Evolutionary conservation across 352 stramenopile species (phyloP).

Genomic region (Nothophytophthora sp.): DNA sequence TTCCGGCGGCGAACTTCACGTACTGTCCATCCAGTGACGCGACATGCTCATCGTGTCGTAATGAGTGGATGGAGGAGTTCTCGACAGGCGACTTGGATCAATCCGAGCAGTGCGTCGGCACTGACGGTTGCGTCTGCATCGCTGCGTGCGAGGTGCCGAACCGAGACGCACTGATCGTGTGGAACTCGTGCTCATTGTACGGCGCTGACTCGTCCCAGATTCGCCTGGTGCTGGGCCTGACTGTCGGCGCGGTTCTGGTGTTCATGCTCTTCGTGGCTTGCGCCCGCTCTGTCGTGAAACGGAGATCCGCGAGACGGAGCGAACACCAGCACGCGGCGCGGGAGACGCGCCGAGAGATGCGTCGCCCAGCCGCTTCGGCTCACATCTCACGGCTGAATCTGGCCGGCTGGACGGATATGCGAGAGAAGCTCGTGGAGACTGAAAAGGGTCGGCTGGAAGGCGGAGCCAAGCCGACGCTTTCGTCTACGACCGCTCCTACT

Average conservation of each 20-base stretch:
- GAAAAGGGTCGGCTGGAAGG: slow-evolving; percentile 16
- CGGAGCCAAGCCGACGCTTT: slow-evolving; percentile 22
- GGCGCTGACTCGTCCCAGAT: slow-evolving; percentile 19
- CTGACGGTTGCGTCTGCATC: slow-evolving; percentile 35
- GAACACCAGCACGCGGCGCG: not conserved
- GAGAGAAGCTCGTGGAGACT: slow-evolving; percentile 31
- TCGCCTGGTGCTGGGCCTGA: slow-evolving; percentile 18
- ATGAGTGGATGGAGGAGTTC: slow-evolving; percentile 24
- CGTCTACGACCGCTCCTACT: slow-evolving; percentile 3
- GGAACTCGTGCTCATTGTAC: slow-evolving; percentile 13
- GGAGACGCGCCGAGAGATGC: not conserved
- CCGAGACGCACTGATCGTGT: slow-evolving; percentile 18
- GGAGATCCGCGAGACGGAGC: slow-evolving; percentile 3
- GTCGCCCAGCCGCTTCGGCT: slow-evolving; percentile 3
- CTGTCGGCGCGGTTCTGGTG: slow-evolving; percentile 14
- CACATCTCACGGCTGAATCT: slow-evolving; percentile 23
- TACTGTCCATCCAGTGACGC: slow-evolving; percentile 51
- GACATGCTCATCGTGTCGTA: slow-evolving; percentile 32
- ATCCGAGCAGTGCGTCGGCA: slow-evolving; percentile 17
- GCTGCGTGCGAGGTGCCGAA: slow-evolving; percentile 34
- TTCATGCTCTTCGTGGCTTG: too few relatives aligned
- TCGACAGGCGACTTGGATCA: slow-evolving; percentile 13
- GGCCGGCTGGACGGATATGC: slow-evolving; percentile 35
- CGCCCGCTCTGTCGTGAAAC: too few relatives aligned
- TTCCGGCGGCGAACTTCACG: slow-evolving; percentile 31